phyloP scores from a whole-genome alignment of 768 basidiomycete species.

The Austroboletus festivus region DNA sequence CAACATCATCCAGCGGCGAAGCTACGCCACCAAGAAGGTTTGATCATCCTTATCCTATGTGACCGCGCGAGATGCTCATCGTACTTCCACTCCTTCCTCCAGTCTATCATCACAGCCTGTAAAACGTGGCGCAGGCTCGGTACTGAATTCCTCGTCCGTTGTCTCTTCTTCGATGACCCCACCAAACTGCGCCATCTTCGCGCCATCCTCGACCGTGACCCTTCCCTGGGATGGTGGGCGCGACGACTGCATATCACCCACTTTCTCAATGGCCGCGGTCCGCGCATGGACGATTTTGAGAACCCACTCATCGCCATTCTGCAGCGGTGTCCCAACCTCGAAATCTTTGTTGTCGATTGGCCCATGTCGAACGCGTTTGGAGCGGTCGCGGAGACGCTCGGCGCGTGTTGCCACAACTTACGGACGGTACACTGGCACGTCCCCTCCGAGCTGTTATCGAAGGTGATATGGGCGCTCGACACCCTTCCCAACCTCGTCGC shows the following conservation, averaged over 20 bases:
- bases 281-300: constrained; percentile 49
- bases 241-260: constrained; percentile 67
- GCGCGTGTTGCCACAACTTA: constrained; percentile 47
- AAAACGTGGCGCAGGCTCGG: constrained; percentile 59
- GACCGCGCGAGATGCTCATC: not conserved
- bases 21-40: constrained; percentile 69
- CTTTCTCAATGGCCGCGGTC: constrained; percentile 40
- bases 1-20: constrained; percentile 54
- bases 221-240: constrained; percentile 68
- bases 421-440: constrained; percentile 63
- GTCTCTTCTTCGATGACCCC: constrained; percentile 64
- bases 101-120: constrained; percentile 72
- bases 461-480: constrained; percentile 71
- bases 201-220: constrained; percentile 46
- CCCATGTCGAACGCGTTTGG: constrained; percentile 59
- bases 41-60: not conserved
- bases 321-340: constrained; percentile 65
- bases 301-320: constrained; percentile 57
- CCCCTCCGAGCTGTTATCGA: constrained; percentile 51
- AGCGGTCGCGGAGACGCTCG: constrained; percentile 61
- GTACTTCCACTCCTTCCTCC: not conserved
- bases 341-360: constrained; percentile 69
- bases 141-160: constrained; percentile 65
- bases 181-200: constrained; percentile 51
- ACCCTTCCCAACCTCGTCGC: constrained; percentile 56